A percentile compares a stretch with the other conserved stretches of the same genome.
Evolutionary conservation across 164 flowering plant genomes (phyloP).

Genomic region (Annona cherimola): DNA sequence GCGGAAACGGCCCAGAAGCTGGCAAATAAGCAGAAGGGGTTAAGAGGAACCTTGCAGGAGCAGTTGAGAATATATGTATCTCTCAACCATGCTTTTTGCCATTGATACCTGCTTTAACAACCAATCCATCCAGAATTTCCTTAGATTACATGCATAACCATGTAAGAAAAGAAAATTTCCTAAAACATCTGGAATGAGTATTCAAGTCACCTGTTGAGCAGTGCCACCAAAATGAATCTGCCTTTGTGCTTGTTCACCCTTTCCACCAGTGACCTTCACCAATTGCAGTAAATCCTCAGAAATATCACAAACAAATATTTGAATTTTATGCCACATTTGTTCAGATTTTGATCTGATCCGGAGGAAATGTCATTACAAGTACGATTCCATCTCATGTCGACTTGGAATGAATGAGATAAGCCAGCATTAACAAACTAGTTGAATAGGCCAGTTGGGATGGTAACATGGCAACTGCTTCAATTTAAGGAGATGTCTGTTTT

Average conservation of each 20-base stretch:
- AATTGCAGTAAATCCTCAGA: not conserved
- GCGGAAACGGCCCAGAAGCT: too few relatives aligned
- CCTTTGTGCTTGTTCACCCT: slow-evolving; percentile 69
- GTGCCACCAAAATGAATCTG: slow-evolving; percentile 67
- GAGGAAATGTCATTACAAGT: too few relatives aligned
- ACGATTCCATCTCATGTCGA: too few relatives aligned
- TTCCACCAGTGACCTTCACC: slow-evolving; percentile 67
- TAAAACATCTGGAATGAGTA: not conserved
- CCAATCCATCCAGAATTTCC: slow-evolving; percentile 3
- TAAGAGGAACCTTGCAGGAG: not conserved
- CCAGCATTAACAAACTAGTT: too few relatives aligned
- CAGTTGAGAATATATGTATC: slow-evolving; percentile 60
- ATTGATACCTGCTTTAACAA: slow-evolving; percentile 50
- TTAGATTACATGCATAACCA: not conserved
- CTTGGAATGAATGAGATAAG: too few relatives aligned
- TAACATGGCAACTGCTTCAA: too few relatives aligned
- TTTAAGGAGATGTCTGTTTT: too few relatives aligned
- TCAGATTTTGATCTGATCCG: too few relatives aligned
- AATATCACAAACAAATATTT: not conserved
- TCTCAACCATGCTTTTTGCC: slow-evolving; percentile 73
- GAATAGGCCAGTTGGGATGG: too few relatives aligned
- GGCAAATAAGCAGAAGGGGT: not conserved
- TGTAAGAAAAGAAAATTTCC: not conserved
- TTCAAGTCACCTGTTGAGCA: slow-evolving; percentile 54
- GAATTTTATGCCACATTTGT: not conserved